A percentile compares a stretch with the other conserved stretches of the same genome.
Evolutionary conservation across 2,329 filamentous ascomycete species (phyloP).

Genomic region (Alternaria atra): DNA sequence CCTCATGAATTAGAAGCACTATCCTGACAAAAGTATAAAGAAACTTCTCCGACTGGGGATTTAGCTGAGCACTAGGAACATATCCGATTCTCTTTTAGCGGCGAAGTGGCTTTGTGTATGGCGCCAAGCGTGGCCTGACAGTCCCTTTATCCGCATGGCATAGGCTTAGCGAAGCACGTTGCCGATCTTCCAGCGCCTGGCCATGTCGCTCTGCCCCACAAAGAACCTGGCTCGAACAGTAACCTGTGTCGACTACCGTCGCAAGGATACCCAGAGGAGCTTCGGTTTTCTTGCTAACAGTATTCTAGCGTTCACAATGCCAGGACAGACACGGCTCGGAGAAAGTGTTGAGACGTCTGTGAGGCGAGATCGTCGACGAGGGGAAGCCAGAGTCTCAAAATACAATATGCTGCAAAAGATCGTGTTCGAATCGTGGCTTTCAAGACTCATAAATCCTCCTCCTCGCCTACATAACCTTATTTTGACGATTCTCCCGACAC

Average conservation of each 20-base stretch:
- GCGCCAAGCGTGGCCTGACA: background rate
- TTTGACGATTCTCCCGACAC: conserved; percentile 1
- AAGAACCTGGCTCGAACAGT: conserved; percentile 13
- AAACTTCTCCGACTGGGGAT: background rate
- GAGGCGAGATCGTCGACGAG: conserved; percentile 16
- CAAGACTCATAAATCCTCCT: conserved; percentile 1
- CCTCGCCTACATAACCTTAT: conserved; percentile 7
- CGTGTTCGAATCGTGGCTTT: conserved; percentile 1
- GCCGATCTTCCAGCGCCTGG: conserved; percentile 15
- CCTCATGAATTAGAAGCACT: background rate
- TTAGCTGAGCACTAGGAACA: background rate
- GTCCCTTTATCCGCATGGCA: background rate
- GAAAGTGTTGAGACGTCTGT: conserved; percentile 21
- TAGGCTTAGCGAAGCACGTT: conserved; percentile 15
- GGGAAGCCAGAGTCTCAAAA: conserved; percentile 5
- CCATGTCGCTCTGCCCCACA: conserved; percentile 15
- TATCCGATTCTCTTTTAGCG: background rate
- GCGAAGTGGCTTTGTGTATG: background rate
- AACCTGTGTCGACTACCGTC: conserved; percentile 15
- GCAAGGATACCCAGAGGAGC: conserved; percentile 14
- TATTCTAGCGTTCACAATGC: conserved; percentile 18
- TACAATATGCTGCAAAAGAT: conserved; percentile 20
- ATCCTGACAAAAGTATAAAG: background rate
- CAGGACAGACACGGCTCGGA: conserved; percentile 9
- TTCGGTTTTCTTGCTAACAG: conserved; percentile 20